Percentiles rank a stretch among this genome's conserved stretches.
phyloP scores from a whole-genome alignment of 257 asterid species.

The Avicennia marina region DNA sequence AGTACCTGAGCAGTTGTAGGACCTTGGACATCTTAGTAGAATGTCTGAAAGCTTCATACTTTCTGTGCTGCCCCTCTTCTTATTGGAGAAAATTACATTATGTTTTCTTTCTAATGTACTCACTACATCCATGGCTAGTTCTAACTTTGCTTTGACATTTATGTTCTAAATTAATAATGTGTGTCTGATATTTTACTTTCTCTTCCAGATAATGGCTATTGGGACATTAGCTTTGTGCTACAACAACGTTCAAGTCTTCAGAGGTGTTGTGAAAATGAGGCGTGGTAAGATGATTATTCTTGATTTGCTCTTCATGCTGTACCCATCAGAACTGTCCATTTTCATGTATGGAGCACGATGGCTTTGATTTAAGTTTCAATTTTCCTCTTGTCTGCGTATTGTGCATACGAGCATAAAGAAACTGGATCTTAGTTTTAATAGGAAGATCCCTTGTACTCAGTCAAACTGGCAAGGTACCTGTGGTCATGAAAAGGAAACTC shows the following conservation, averaged over 20 bases:
- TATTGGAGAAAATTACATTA: background rate
- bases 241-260: conserved; percentile 83
- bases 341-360: conserved; percentile 1
- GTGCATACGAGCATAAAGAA: background rate
- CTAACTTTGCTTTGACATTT: background rate
- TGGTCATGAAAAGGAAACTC: no score
- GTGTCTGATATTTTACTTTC: conserved; percentile 21
- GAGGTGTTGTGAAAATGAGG: conserved; percentile 96
- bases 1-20: background rate
- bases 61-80: background rate
- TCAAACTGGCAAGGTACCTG: no score
- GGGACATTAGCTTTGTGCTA: conserved; percentile 95
- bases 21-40: background rate
- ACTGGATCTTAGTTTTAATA: no score
- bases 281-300: conserved; percentile 61
- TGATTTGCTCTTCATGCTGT: conserved; percentile 15
- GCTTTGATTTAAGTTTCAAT: background rate
- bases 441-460: no score
- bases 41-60: background rate
- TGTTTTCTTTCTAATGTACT: background rate
- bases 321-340: conserved; percentile 1
- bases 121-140: background rate
- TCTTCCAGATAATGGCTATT: conserved; percentile 85
- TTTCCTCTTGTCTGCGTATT: conserved; percentile 1
- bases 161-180: background rate